Percentiles rank a stretch among this genome's conserved stretches.
phyloP scores from a whole-genome alignment of 2,329 filamentous ascomycete genomes.

The Colletotrichum chrysophilum region DNA sequence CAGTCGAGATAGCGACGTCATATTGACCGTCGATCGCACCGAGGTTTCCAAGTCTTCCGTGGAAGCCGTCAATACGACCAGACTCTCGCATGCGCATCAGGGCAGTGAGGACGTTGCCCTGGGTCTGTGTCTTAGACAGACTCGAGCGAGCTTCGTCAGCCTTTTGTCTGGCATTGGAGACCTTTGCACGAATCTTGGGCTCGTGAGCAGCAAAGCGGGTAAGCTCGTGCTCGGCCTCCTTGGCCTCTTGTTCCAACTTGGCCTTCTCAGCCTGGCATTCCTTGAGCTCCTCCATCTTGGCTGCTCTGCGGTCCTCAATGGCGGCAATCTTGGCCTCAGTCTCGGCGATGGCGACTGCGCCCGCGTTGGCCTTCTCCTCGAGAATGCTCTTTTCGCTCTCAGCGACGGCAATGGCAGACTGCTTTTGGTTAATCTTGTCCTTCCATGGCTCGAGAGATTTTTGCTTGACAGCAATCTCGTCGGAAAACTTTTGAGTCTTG shows the following conservation, averaged over 20 bases:
- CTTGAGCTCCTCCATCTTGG: slow-evolving; percentile 78
- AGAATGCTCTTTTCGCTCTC: slow-evolving; percentile 94
- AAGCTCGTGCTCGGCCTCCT: slow-evolving; percentile 74
- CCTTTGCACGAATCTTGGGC: slow-evolving; percentile 79
- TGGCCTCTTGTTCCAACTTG: slow-evolving; percentile 75
- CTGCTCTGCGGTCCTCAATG: slow-evolving; percentile 73
- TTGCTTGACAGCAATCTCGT: slow-evolving; percentile 90
- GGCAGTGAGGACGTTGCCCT: slow-evolving; percentile 89
- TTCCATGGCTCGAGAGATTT: slow-evolving; percentile 96
- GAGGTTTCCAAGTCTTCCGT: slow-evolving; percentile 91
- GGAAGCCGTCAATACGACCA: slow-evolving; percentile 95
- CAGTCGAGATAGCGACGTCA: slow-evolving; percentile 97
- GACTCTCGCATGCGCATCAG: slow-evolving; percentile 96
- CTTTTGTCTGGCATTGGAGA: slow-evolving; percentile 91
- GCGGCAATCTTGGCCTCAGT: slow-evolving; percentile 77
- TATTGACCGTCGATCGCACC: slow-evolving; percentile 93
- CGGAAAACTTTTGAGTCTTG: slow-evolving; percentile 93
- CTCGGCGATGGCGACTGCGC: slow-evolving; percentile 83
- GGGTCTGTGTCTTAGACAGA: slow-evolving; percentile 86
- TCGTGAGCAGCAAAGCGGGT: slow-evolving; percentile 77
- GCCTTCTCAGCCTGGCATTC: slow-evolving; percentile 76
- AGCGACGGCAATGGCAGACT: slow-evolving; percentile 91
- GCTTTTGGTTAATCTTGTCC: slow-evolving; percentile 95
- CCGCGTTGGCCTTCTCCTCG: slow-evolving; percentile 86
- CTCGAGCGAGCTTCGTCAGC: slow-evolving; percentile 94